phyloP scores from a whole-genome alignment of 1,139 yeast genomes.

The Scheffersomyces insectosa region DNA sequence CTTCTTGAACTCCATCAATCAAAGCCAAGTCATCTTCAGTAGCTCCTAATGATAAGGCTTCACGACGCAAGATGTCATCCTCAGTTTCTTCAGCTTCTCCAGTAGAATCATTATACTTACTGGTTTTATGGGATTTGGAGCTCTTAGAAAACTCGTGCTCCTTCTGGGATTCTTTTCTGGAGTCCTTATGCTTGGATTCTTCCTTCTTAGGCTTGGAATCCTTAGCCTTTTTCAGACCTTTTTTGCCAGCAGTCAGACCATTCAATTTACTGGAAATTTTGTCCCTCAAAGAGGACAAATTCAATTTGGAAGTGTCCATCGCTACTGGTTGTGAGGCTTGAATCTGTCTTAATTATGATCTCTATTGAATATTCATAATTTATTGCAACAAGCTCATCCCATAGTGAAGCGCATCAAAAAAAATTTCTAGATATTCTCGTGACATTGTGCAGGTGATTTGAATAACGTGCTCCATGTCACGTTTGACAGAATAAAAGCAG shows the following conservation, averaged over 20 bases:
- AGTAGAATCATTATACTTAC: slow-evolving; percentile 6
- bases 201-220: slow-evolving; percentile 19
- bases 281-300: slow-evolving; percentile 57
- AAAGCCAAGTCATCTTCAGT: slow-evolving; percentile 63
- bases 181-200: slow-evolving; percentile 7
- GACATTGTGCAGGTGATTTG: no score
- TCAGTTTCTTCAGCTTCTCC: slow-evolving; percentile 15
- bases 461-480: no score
- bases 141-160: slow-evolving; percentile 7
- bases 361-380: no score
- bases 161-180: slow-evolving; percentile 7
- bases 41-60: slow-evolving; percentile 71
- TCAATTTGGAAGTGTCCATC: slow-evolving; percentile 38
- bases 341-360: no score
- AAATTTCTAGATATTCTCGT: no score
- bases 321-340: not conserved
- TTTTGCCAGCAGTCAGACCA: slow-evolving; percentile 11
- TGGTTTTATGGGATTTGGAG: slow-evolving; percentile 12
- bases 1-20: slow-evolving; percentile 50
- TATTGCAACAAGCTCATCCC: no score
- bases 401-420: no score
- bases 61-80: slow-evolving; percentile 56
- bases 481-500: no score
- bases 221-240: slow-evolving; percentile 20
- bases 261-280: slow-evolving; percentile 51